Conservation (phyloP, 1,284 basidiomycete species). For the Coniophora puteana region DNA sequence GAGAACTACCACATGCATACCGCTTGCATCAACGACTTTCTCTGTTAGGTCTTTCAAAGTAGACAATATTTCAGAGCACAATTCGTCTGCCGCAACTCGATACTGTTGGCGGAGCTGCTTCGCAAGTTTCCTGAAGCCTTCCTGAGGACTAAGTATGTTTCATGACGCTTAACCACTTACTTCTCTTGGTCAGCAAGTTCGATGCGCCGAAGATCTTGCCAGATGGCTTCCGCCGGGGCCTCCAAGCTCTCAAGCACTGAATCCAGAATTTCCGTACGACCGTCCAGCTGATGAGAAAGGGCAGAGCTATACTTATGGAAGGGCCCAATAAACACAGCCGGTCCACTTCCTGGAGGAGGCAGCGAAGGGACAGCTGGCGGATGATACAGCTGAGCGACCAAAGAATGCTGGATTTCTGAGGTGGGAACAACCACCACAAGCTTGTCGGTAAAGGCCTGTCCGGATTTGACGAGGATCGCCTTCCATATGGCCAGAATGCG, state of each 20-base stretch:
- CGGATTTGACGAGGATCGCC: constrained; percentile 37
- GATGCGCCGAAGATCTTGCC: constrained; percentile 50
- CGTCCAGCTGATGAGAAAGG: constrained; percentile 54
- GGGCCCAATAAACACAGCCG: constrained; percentile 36
- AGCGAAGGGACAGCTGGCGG: constrained; percentile 43
- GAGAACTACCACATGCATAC: not conserved
- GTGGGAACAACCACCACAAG: constrained; percentile 25
- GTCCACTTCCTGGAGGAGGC: constrained; percentile 36
- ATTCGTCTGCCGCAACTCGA: no score
- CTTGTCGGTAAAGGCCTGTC: constrained; percentile 40
- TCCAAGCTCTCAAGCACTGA: constrained; percentile 56
- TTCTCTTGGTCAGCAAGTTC: constrained; percentile 38
- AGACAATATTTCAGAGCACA: no score
- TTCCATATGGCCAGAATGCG: constrained; percentile 59
- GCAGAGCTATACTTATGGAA: constrained; percentile 56
- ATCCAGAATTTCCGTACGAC: constrained; percentile 57
- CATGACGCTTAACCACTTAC: constrained; percentile 35
- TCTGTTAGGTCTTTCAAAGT: no score
- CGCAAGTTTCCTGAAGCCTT: no score
- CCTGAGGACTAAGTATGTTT: constrained; percentile 45
- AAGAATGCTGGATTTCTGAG: no score
- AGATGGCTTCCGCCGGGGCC: constrained; percentile 47
- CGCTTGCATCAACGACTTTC: no score
- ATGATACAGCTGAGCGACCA: constrained; percentile 55
- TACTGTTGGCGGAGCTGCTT: no score